Conservation (phyloP, 108 stramenopile genomes). For the Schizochytrium sp. region DNA sequence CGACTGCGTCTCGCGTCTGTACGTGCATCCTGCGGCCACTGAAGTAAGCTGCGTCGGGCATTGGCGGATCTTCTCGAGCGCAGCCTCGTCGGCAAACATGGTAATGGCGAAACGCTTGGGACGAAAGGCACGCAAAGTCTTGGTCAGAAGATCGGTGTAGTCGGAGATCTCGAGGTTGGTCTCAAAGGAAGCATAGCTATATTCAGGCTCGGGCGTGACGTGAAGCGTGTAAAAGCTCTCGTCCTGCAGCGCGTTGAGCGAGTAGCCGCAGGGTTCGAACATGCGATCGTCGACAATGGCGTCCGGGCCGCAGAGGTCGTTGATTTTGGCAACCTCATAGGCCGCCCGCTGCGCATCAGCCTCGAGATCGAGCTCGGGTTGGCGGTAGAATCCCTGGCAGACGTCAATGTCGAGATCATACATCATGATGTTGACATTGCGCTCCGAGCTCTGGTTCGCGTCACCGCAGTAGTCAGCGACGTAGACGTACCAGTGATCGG, state of each 20-base stretch:
- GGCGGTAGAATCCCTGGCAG: constrained; percentile 26
- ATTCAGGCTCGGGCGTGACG: constrained; percentile 93
- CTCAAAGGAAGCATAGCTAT: constrained; percentile 95
- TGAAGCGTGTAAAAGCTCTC: constrained; percentile 93
- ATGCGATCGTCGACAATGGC: constrained; percentile 64
- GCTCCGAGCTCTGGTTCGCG: constrained; percentile 67
- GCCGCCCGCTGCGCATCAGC: constrained; percentile 31
- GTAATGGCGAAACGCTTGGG: constrained; percentile 96
- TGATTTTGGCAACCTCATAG: not conserved
- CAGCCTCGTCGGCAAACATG: constrained; percentile 95
- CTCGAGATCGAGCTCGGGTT: constrained; percentile 65
- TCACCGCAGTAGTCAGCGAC: constrained; percentile 94
- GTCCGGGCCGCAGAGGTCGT: not conserved
- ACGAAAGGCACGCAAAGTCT: constrained; percentile 85
- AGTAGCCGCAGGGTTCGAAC: constrained; percentile 96
- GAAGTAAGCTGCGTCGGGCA: constrained; percentile 46
- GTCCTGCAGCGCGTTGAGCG: constrained; percentile 16
- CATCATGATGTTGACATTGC: constrained; percentile 99
- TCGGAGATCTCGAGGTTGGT: constrained; percentile 80
- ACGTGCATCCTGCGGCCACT: not conserved
- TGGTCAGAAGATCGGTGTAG: constrained; percentile 80
- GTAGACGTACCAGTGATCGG: constrained; percentile 99
- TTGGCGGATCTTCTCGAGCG: constrained; percentile 67
- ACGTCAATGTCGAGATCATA: constrained; percentile 92
- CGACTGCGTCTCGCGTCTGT: constrained; percentile 7